Percentiles rank a stretch among this genome's conserved stretches.
Evolutionary conservation across 2,329 filamentous ascomycete species (phyloP).

Genomic region (Verticillium tricorpus): DNA sequence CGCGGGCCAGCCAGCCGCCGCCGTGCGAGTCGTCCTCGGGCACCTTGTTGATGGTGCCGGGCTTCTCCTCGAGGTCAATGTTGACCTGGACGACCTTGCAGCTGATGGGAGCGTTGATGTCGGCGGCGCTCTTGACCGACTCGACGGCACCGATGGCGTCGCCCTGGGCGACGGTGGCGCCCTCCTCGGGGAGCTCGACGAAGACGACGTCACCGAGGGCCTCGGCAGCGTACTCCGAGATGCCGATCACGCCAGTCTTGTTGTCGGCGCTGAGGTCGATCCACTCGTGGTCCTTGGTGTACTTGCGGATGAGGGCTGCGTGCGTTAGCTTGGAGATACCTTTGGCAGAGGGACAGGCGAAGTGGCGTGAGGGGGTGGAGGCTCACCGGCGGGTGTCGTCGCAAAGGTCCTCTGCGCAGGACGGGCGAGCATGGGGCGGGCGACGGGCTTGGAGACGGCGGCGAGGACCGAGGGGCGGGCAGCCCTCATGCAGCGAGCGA

Average conservation of each 20-base stretch:
- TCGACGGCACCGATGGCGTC: slow-evolving; percentile 93
- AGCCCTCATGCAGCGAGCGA: slow-evolving; percentile 50
- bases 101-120: slow-evolving; percentile 84
- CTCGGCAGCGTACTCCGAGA: slow-evolving; percentile 87
- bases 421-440: slow-evolving; percentile 32
- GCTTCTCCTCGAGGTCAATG: slow-evolving; percentile 72
- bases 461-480: slow-evolving; percentile 42
- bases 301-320: slow-evolving; percentile 67
- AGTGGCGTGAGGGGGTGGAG: slow-evolving; percentile 2
- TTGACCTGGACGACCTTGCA: slow-evolving; percentile 77
- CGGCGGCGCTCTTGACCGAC: slow-evolving; percentile 96
- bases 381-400: slow-evolving; percentile 32
- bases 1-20: slow-evolving; percentile 90
- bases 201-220: slow-evolving; percentile 95
- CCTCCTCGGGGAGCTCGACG: slow-evolving; percentile 81
- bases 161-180: slow-evolving; percentile 65
- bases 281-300: slow-evolving; percentile 98
- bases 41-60: slow-evolving; percentile 80
- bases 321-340: neutral
- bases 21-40: slow-evolving; percentile 72
- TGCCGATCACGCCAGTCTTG: slow-evolving; percentile 77
- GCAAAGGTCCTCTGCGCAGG: slow-evolving; percentile 37
- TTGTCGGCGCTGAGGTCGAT: slow-evolving; percentile 81
- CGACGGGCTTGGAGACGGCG: slow-evolving; percentile 29
- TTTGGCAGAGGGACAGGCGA: neutral